Base-by-base conservation (phyloP, 2,329 filamentous ascomycete species). In the Alternaria sp. region DNA sequence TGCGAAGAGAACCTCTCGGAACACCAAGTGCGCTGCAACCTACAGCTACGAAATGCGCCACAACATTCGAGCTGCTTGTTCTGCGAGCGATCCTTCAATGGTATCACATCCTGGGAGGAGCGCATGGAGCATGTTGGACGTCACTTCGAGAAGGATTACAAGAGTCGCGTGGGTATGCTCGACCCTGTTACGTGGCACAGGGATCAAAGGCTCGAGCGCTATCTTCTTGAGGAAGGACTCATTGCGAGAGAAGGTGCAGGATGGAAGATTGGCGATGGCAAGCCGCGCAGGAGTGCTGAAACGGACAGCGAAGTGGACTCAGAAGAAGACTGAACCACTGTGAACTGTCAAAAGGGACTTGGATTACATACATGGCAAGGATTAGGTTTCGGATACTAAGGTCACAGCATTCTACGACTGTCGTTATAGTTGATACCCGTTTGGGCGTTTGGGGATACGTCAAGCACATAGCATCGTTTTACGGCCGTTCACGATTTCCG, bases 51-150 rank as follows among this genome's bases (percentile, higher is more conserved):
- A 26, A 73, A 83, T 3, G 81, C 90, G 0, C 94, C 93, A 0
- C 79, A 75, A 0, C 79, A 82, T 43, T 90, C 90, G 77, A 63
- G 67, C 3, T 93, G 93, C 73, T 86, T 90, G 0, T 87, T 86
- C 65, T 97, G 94, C 77, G 73, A 67, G 1, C 86, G 86, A 53
- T 76, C 77, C 1, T 97, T 96, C 73, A 77, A 83, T 6, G 92
- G 91, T 0, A 64, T 76, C 0, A 85, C 83, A 6, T 88, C 88
- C 11, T 97, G 93, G 93, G 91, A 96, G 62, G 86, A 90, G 61
- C 85, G 92, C 23, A 93, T 97, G 89, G 94, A 97, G 78, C 94
- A 97, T 80, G 88, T 97, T 3, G 93, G 92, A 0, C 85, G 88
- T 62, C 94, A 97, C 77, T 85, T 95, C 49, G 93, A 96, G 79